Percentiles rank a stretch among this genome's conserved stretches.
Conservation (phyloP, 164 flowering plant genomes). For the Aristolochia fimbriata region DNA sequence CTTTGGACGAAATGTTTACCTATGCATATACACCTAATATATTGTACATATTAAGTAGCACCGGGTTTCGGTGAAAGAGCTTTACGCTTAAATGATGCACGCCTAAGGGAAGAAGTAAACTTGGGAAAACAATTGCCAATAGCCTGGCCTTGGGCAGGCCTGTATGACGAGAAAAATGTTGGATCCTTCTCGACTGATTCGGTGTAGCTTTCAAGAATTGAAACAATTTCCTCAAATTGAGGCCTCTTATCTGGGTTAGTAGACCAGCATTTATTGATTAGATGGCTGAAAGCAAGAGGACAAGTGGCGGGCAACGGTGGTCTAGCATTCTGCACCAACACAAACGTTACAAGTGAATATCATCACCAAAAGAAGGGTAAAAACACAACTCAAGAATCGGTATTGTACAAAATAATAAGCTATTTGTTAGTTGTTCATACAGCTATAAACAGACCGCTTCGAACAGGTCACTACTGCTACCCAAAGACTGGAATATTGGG, state of each 20-base stretch:
- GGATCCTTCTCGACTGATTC: slow-evolving; percentile 59
- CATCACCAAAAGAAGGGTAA: too few species aligned
- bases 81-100: slow-evolving; percentile 17
- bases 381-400: too few species aligned
- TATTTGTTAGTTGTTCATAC: too few species aligned
- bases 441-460: too few species aligned
- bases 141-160: slow-evolving; percentile 20
- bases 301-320: slow-evolving; percentile 57
- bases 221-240: slow-evolving; percentile 69
- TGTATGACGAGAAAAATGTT: slow-evolving; percentile 48
- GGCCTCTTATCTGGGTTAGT: slow-evolving; percentile 75
- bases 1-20: too few species aligned
- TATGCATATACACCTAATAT: too few species aligned
- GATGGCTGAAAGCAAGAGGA: slow-evolving; percentile 27
- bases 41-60: too few species aligned
- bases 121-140: slow-evolving; percentile 41
- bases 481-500: too few species aligned
- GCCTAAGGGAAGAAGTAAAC: slow-evolving; percentile 21
- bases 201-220: slow-evolving; percentile 43
- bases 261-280: slow-evolving; percentile 83
- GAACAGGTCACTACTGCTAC: too few species aligned
- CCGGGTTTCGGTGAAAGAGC: too few species aligned
- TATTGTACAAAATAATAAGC: too few species aligned
- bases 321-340: slow-evolving; percentile 71
- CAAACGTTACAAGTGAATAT: not conserved